These are phyloP conservation scores for Musa itinerans DNA, from an alignment of 176 grass and related monocot species.

Conservation along the genomic window DNA sequence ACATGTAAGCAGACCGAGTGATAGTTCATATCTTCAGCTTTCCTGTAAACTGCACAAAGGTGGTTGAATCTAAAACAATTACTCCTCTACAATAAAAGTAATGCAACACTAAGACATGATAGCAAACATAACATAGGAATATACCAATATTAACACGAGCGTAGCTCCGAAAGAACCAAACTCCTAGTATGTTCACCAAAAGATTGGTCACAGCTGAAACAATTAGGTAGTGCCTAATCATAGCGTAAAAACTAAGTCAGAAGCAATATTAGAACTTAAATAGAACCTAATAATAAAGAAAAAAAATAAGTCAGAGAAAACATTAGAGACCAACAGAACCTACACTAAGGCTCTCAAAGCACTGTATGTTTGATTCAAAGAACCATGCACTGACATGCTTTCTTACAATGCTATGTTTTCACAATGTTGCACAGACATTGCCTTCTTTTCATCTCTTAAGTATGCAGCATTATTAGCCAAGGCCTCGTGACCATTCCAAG, in stretches of 20 bases:
- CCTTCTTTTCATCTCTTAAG: too few species aligned
- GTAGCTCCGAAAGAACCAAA: constrained; percentile 95
- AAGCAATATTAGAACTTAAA: neutral
- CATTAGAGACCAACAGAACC: neutral
- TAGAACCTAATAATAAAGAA: neutral
- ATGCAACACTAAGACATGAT: neutral
- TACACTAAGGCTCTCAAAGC: too few species aligned
- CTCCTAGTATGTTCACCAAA: constrained; percentile 93
- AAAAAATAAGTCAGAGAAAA: neutral
- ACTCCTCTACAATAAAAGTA: neutral
- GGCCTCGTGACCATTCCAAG: too few species aligned
- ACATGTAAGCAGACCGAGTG: constrained; percentile 94
- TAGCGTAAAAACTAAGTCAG: neutral
- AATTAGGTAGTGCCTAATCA: constrained; percentile 74
- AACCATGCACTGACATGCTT: too few species aligned
- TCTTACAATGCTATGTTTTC: too few species aligned
- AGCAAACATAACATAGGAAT: neutral
- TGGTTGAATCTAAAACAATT: neutral
- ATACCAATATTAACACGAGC: constrained; percentile 85
- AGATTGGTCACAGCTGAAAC: constrained; percentile 91
- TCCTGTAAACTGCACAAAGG: constrained; percentile 61
- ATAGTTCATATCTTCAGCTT: constrained; percentile 96
- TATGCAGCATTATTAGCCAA: too few species aligned
- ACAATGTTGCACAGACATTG: too few species aligned
- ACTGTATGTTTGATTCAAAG: neutral